Conservation (phyloP, 805 yeast genomes). For the Lachancea lanzarotensis region DNA sequence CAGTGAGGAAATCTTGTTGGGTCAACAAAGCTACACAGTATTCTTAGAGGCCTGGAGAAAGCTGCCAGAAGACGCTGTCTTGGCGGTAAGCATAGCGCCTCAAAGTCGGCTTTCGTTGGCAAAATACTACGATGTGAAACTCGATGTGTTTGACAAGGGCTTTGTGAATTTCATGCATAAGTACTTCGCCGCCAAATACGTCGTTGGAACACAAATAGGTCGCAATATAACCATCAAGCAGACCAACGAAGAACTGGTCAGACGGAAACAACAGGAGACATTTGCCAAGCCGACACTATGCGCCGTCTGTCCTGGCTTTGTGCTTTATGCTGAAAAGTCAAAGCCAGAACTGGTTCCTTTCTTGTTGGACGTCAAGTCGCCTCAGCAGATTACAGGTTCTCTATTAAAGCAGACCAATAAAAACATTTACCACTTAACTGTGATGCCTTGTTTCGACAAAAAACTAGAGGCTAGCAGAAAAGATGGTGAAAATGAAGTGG, state of each 20-base stretch:
- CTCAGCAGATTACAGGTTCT: constrained; percentile 89
- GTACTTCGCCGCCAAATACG: constrained; percentile 56
- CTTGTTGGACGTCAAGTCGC: constrained; percentile 71
- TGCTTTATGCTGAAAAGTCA: constrained; percentile 90
- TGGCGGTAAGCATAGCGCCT: constrained; percentile 77
- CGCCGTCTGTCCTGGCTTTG: constrained; percentile 93
- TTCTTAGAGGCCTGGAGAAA: constrained; percentile 52
- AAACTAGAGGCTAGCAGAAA: constrained; percentile 90
- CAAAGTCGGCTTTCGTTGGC: constrained; percentile 83
- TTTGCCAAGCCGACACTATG: constrained; percentile 47
- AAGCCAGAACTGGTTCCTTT: constrained; percentile 76
- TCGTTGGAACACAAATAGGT: constrained; percentile 83
- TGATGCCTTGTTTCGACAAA: constrained; percentile 98
- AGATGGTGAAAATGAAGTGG: constrained; percentile 69
- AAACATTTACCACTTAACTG: constrained; percentile 66
- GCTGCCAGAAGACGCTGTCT: constrained; percentile 33
- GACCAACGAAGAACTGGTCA: constrained; percentile 37
- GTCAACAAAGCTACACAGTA: constrained; percentile 83
- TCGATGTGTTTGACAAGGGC: constrained; percentile 55
- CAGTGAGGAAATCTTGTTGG: constrained; percentile 89
- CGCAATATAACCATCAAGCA: constrained; percentile 56
- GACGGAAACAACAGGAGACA: constrained; percentile 11
- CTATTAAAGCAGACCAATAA: constrained; percentile 48
- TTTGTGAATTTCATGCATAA: constrained; percentile 50
- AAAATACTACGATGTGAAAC: constrained; percentile 46